A percentile compares a stretch with the other conserved stretches of the same genome.
These are phyloP conservation scores for Myotisia sp. DNA, from an alignment of 2,329 filamentous ascomycete genomes.

Conservation along the genomic window DNA sequence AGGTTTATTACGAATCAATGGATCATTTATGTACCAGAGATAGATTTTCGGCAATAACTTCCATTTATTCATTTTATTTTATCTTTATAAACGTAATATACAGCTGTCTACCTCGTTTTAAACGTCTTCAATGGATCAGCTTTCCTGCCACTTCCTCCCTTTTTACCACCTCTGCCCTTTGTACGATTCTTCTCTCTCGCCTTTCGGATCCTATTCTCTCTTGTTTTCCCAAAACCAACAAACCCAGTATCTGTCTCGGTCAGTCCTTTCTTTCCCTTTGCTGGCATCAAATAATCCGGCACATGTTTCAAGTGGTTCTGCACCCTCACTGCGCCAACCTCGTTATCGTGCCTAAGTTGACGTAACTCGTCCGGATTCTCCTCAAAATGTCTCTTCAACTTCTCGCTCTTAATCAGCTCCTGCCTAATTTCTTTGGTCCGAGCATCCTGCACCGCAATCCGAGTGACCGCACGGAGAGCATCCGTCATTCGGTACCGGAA, in stretches of 20 bases:
- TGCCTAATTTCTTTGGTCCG: constrained; percentile 73
- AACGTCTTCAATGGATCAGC: constrained; percentile 81
- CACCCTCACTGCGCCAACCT: constrained; percentile 66
- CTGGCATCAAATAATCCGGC: constrained; percentile 81
- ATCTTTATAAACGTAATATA: background rate
- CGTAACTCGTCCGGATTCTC: constrained; percentile 84
- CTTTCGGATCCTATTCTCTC: constrained; percentile 39
- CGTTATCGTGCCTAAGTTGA: constrained; percentile 79
- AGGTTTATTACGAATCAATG: too few species aligned
- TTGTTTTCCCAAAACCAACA: constrained; percentile 47
- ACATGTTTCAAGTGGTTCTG: constrained; percentile 89
- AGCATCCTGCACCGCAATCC: constrained; percentile 78
- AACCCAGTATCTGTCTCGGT: constrained; percentile 57
- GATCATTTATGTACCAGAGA: too few species aligned
- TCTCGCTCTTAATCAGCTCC: constrained; percentile 85
- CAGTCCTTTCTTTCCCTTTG: constrained; percentile 55
- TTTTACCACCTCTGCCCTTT: constrained; percentile 33
- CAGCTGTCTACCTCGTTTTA: constrained; percentile 40
- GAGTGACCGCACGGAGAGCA: constrained; percentile 76
- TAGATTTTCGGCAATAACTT: background rate
- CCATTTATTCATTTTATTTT: background rate
- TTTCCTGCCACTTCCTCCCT: constrained; percentile 45
- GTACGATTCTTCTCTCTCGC: constrained; percentile 31
- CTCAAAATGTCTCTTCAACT: constrained; percentile 88
- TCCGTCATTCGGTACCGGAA: constrained; percentile 94